Percentiles rank a stretch among this genome's conserved stretches.
phyloP scores from a whole-genome alignment of 2,329 filamentous ascomycete genomes.

The Aspergillus neoniger region DNA sequence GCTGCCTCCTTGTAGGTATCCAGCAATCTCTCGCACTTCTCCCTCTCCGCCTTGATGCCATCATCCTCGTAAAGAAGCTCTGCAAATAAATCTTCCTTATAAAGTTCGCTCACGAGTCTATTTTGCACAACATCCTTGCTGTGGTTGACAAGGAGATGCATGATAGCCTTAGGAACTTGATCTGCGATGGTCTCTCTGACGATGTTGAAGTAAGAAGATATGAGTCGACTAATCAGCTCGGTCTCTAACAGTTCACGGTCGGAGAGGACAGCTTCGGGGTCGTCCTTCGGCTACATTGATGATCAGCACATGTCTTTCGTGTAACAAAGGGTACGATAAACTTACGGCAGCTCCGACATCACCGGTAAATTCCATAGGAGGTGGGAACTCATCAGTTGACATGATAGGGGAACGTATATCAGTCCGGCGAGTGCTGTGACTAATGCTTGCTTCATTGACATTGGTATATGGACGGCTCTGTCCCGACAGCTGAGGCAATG shows the following conservation, averaged over 20 bases:
- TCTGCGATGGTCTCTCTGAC: conserved; percentile 98
- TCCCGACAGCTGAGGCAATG: conserved; percentile 44
- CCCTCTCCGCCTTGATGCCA: conserved; percentile 91
- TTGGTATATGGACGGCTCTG: conserved; percentile 72
- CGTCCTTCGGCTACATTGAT: conserved; percentile 38
- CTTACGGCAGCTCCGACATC: conserved; percentile 53
- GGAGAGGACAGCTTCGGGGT: conserved; percentile 80
- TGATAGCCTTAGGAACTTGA: conserved; percentile 96
- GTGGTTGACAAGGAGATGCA: conserved; percentile 98
- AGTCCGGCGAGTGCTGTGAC: conserved; percentile 75
- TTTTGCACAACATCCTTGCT: conserved; percentile 98
- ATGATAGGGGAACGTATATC: conserved; percentile 51
- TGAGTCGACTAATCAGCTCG: conserved; percentile 91
- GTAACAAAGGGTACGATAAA: conserved; percentile 17
- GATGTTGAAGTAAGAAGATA: conserved; percentile 98
- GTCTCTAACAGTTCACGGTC: conserved; percentile 97
- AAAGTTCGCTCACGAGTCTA: conserved; percentile 89
- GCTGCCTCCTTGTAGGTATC: conserved; percentile 96
- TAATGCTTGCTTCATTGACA: conserved; percentile 75
- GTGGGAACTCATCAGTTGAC: conserved; percentile 46
- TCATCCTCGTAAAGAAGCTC: conserved; percentile 97
- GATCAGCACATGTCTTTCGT: conserved; percentile 10
- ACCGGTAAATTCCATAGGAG: conserved; percentile 41
- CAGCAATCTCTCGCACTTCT: conserved; percentile 96
- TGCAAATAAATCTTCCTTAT: conserved; percentile 86